phyloP scores from a whole-genome alignment of 2,329 filamentous ascomycete species.

The Zelopaecilomyces penicillatus region DNA sequence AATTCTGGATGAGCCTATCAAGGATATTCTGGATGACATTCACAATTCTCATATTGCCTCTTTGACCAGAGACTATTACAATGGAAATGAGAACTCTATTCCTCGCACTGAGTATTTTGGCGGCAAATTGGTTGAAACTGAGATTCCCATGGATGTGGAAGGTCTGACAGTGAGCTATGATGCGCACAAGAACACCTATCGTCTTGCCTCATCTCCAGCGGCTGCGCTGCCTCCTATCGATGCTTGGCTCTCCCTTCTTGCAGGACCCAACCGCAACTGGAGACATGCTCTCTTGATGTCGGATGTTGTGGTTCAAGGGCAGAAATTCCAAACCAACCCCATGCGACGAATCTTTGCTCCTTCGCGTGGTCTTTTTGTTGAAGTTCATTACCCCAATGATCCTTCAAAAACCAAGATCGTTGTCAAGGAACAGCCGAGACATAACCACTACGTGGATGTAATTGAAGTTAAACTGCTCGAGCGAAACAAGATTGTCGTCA shows the following conservation, averaged over 20 bases:
- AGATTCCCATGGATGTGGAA: conserved; percentile 70
- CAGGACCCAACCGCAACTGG: conserved; percentile 82
- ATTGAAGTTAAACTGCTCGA: conserved; percentile 72
- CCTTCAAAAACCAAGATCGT: conserved; percentile 75
- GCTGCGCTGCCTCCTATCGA: conserved; percentile 69
- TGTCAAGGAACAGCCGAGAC: conserved; percentile 78
- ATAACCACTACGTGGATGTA: conserved; percentile 80
- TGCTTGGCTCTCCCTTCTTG: conserved; percentile 80
- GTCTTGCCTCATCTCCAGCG: conserved; percentile 67
- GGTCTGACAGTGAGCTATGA: conserved; percentile 79
- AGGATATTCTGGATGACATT: conserved; percentile 87
- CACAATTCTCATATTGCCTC: conserved; percentile 79
- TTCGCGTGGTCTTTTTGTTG: conserved; percentile 76
- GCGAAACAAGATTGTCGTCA: conserved; percentile 74
- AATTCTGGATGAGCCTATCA: conserved; percentile 83
- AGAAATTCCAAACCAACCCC: conserved; percentile 96
- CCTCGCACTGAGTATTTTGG: conserved; percentile 93
- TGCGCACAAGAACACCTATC: conserved; percentile 69
- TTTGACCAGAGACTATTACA: conserved; percentile 73
- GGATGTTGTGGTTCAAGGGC: conserved; percentile 88
- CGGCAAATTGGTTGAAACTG: conserved; percentile 67
- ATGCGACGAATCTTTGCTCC: conserved; percentile 87
- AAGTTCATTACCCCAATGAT: conserved; percentile 75
- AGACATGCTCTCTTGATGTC: conserved; percentile 88
- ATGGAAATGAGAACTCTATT: conserved; percentile 61